Conservation (phyloP, 805 yeast genomes). For the Candida hispaniensis region DNA sequence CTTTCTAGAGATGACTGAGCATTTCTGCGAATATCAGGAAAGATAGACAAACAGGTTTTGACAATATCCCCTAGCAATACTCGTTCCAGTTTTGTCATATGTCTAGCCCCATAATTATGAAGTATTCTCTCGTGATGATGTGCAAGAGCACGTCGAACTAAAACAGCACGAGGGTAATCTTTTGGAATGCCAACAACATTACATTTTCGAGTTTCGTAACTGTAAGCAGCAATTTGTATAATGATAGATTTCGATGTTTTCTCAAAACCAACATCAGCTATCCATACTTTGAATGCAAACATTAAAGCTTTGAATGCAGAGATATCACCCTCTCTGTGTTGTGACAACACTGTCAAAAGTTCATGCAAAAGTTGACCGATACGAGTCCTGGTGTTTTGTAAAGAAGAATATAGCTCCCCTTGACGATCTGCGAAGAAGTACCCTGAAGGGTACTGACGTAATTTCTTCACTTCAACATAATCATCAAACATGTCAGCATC, state of each 20-base stretch:
- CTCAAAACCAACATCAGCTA: conserved; percentile 69
- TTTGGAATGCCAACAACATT: conserved; percentile 51
- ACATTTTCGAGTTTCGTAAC: conserved; percentile 48
- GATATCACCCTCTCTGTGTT: conserved; percentile 51
- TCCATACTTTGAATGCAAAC: conserved; percentile 62
- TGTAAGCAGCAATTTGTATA: conserved; percentile 42
- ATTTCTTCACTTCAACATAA: conserved; percentile 34
- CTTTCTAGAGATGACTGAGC: conserved; percentile 61
- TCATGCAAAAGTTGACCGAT: conserved; percentile 58
- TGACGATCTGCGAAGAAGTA: too few relatives aligned
- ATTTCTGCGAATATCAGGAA: conserved; percentile 53
- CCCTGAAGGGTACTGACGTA: conserved; percentile 51
- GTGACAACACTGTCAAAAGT: conserved; percentile 38
- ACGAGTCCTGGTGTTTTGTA: conserved; percentile 49
- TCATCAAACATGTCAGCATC: conserved; percentile 17
- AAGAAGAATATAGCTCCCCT: conserved; percentile 40
- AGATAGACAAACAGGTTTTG: conserved; percentile 53
- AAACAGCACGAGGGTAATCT: conserved; percentile 64
- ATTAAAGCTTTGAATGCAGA: conserved; percentile 50
- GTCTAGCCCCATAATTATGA: conserved; percentile 60
- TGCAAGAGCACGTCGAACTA: conserved; percentile 64
- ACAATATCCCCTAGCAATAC: conserved; percentile 55
- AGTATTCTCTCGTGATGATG: conserved; percentile 67
- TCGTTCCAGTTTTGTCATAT: conserved; percentile 56
- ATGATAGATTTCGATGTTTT: conserved; percentile 48